Evolutionary conservation across 441 rosid genomes (phyloP), one percentile per base, ranked within the genome.

Genomic region (Arabidopsis lyrata): DNA sequence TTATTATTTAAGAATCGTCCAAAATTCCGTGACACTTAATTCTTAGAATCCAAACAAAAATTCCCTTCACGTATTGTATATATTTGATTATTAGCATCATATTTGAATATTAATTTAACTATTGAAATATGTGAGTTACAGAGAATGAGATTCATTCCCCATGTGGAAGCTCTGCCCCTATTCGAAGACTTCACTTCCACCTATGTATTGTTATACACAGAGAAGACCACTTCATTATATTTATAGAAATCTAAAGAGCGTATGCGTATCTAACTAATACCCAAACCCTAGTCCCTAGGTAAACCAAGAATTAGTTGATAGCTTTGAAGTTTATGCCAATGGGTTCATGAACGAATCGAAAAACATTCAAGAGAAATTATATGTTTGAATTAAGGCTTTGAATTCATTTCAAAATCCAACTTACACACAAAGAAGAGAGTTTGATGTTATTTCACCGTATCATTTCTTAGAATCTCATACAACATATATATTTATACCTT

Each of bases 71-170:
- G 39, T 64, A 63, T 48, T 63, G 15, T 39, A 6, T 38, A 39
- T 42, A 27, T 63, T 44, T 53, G 74, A 12, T 12, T 22, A 27
- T 31, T 65, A 12, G 15, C 4, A 0, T 63, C 47, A 55, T 53
- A 56, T 56, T 20, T 31, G 5, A 44, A 70, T 11, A 48, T 63
- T 63, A 65, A 10, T 60, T 38, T 41, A 41, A 38, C 49, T 35
- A 68, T 56, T 62, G 24, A 31, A 22, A 24, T 24, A 75, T 44
- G 65, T 18, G 36, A 54, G 60, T 55, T 47, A 63, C 29, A 63
- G 63, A 44, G 72, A 70, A 71, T 70, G 72, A 48, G 63, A 57
- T 42, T 52, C 68, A 71, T 77, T 66, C 53, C 57, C 77, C 77
- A 77, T 77, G 76, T 72, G 77, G 63, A 63, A 52, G 56, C 68